Evolutionary conservation across 176 grass and related monocot species (phyloP), one percentile per base, ranked within the genome.

Genomic region (Aegilops longissima): DNA sequence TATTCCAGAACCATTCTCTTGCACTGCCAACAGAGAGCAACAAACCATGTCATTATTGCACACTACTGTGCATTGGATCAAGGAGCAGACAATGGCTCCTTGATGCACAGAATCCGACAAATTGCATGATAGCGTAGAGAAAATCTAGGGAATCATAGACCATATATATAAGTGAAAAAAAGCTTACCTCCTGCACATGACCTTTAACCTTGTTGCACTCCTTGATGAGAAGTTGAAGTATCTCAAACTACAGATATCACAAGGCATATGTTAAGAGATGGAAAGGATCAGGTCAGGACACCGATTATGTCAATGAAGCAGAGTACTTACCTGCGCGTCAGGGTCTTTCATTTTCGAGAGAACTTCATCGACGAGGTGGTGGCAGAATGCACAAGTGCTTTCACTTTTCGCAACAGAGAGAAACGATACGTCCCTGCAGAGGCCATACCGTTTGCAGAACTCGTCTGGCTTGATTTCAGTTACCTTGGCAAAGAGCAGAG

Each of bases 1-100:
- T 96, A 98, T 20, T 94, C 86, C 70, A 98, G 89, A 83, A 98
- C 94, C 86, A 98, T 40, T 62, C 80, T 90, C 94, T 98, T 98
- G 92, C 97, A 98, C 97, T 98, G 82, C 38, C 16, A 84, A 11
- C 27, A 54, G 27, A 33, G 16, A 52, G 30, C 16, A 76, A 47
- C 11, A 42, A 47, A 4, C 16, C 33, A 66, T 25, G 34, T 30
- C 56, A 84, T 70, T 44, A 21, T 47, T 78, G 29, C 66, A 71
- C 72, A n/a, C 78, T 20, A 44, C 29, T 25, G 16, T 44, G 31
- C 16, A 47, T 62, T 14, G 8, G 45, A 40, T 13, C 10, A 64
- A 76, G 14, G 39, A 73, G 35, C 23, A 74, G 40, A 52, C 3
- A 75, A 49, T 12, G 44, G 42, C 24, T 76, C 44, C 73, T 51